phyloP scores from a whole-genome alignment of 352 stramenopile genomes.

The Thraustochytrium aureum region DNA sequence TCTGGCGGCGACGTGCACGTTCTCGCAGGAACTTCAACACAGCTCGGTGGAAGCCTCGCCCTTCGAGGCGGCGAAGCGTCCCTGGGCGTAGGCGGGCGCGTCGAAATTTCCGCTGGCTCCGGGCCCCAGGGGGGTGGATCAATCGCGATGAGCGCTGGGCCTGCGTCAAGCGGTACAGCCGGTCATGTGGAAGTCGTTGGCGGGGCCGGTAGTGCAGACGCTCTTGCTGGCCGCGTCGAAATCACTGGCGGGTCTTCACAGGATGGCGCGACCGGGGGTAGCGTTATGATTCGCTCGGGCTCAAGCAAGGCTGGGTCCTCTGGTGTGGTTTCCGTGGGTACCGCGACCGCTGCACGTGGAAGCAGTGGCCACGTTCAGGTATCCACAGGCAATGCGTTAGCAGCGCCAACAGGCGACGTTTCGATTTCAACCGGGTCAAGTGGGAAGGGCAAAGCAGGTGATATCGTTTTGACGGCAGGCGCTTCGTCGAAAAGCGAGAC shows the following conservation, averaged over 20 bases:
- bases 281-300: too few relatives aligned
- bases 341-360: too few relatives aligned
- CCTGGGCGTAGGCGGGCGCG: background rate
- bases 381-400: too few relatives aligned
- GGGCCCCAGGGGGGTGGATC: background rate
- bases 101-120: background rate
- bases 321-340: too few relatives aligned
- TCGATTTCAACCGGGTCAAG: too few relatives aligned
- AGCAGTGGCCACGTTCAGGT: too few relatives aligned
- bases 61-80: background rate
- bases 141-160: background rate
- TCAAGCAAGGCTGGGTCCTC: too few relatives aligned
- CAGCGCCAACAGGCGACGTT: too few relatives aligned
- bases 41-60: background rate
- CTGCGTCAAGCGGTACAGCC: background rate
- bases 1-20: conserved; percentile 4
- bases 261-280: background rate
- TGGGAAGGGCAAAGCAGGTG: too few relatives aligned
- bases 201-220: background rate
- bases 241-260: background rate
- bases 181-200: background rate
- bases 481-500: too few relatives aligned
- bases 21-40: background rate
- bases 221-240: background rate
- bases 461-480: too few relatives aligned